phyloP scores from a whole-genome alignment of 2,329 filamentous ascomycete genomes.

The Nothopassalora personata region DNA sequence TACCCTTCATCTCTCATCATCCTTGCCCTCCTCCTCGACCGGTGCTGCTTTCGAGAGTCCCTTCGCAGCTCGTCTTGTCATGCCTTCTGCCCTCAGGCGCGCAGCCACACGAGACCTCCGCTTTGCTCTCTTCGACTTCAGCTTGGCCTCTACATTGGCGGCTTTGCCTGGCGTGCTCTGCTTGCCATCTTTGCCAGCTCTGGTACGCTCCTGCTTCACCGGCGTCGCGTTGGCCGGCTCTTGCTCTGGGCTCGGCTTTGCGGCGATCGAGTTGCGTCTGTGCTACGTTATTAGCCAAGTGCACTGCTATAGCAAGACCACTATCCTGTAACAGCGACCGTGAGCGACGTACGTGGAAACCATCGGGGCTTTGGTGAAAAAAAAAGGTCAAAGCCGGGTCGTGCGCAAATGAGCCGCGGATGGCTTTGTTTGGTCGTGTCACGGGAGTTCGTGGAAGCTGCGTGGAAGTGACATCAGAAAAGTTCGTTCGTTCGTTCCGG shows the following conservation, averaged over 20 bases:
- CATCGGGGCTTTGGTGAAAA: background rate
- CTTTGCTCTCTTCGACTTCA: conserved; percentile 3
- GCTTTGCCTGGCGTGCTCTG: background rate
- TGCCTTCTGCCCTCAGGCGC: background rate
- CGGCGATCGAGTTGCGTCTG: background rate
- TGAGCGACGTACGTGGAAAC: background rate
- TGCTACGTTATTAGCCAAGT: background rate
- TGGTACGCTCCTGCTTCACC: background rate
- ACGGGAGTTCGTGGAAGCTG: background rate
- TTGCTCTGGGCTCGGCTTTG: background rate
- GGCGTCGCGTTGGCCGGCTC: background rate
- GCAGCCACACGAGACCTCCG: background rate
- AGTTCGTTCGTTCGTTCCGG: background rate
- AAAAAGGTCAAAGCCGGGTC: background rate
- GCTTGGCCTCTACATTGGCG: background rate
- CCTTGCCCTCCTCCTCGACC: background rate
- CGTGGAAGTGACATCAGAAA: background rate
- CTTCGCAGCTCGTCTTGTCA: background rate
- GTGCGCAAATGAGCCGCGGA: background rate
- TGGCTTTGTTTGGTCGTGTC: background rate
- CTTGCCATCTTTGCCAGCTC: background rate
- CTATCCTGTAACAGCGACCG: background rate
- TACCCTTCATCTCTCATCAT: background rate
- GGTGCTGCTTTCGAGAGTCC: too few relatives aligned
- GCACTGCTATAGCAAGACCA: background rate